Base-by-base conservation (phyloP, 257 asterid species). In the Solanum pennellii region DNA sequence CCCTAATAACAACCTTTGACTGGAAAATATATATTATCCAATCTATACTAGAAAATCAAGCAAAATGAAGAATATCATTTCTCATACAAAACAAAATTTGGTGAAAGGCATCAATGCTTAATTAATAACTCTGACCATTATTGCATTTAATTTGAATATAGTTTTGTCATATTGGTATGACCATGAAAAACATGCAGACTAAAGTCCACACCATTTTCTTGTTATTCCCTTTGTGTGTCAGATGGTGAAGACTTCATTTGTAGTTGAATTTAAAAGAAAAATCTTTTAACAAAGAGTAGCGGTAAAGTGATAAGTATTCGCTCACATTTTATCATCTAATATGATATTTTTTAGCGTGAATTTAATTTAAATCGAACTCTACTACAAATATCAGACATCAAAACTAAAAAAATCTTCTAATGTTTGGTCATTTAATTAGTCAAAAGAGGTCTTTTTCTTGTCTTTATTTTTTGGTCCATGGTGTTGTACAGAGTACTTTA, bases 261-360 rank as follows among this genome's bases (percentile, higher is more conserved):
- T 45, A 79, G 84, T 25, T 79, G 65, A 45, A 74, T 31, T 37
- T 37, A 37, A 74, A 37, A 74, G 52, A 21, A 74, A 74, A 79
- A 29, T 45, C 11, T 5, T 14, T 3, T 37, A 4, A 9, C 25
- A 56, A 18, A 7, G 11, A 20, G 5, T 56, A 1, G 25, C 12
- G n/a, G 25, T 3, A 18, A 18, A 18, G n/a, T 16, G 11, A 52
- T 52, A 52, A 16, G 10, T 56, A 56, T n/a, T 56, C 11, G 20
- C 12, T 56, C 12, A 56, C 3, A 56, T 7, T 18, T 18, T 56
- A 56, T 0, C 5, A 4, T 56, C 0, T 0, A 56, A 56, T 56
- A 4, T 56, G 65, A 7, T 0, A 56, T 20, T 56, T 56, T 56
- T 0, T 10, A 7, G 0, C 2, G 0, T 56, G 0, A 56, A 56